Evolutionary conservation across 805 yeast genomes (phyloP), one percentile per base, ranked within the genome.

Genomic region (Wickerhamomyces strasburgensis): DNA sequence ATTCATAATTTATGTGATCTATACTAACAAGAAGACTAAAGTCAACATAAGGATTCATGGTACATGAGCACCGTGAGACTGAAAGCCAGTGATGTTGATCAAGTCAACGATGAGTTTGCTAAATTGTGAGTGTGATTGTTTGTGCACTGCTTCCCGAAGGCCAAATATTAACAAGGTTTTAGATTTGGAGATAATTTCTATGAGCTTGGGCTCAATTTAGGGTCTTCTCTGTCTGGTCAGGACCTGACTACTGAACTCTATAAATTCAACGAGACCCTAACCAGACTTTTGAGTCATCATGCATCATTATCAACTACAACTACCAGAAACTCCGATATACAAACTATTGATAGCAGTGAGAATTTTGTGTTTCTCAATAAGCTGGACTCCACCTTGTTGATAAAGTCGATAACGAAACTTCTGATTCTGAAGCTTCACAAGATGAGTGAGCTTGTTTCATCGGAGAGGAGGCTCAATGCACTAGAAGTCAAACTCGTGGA

Each of bases 241-340:
- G 48, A 47, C 5, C 29, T 43, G 6, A 43, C 48, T 1, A 40
- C 44, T 6, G 48, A 48, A 27, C 32, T 54, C 3, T 54, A 54
- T 43, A 48, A 46, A 26, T 44, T 54, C 32, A 52, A 54, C 21
- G 57, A 53, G 39, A 44, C 52, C 2, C 34, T 54, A 6, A 49
- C 57, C 10, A 34, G 57, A 14, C 31, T 54, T 5, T 43, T 51
- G 25, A 38, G 35, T 6, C 33, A 32, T 13, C 33, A 41, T 11
- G 6, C 9, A 8, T 19, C 37, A 40, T 11, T 30, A 34, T 14
- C 33, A 25, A n/a, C 38, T 27, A 14, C 36, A 14, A 9, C 26
- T 29, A 8, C 37, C 14, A 29, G 34, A 21, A 27, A 23, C 14
- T 26, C 34, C 19, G 37, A 34, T 15, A 6, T 14, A n/a, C n/a